Base-by-base conservation (phyloP, 1,284 basidiomycete species). In the Leccinum pallidistipes region DNA sequence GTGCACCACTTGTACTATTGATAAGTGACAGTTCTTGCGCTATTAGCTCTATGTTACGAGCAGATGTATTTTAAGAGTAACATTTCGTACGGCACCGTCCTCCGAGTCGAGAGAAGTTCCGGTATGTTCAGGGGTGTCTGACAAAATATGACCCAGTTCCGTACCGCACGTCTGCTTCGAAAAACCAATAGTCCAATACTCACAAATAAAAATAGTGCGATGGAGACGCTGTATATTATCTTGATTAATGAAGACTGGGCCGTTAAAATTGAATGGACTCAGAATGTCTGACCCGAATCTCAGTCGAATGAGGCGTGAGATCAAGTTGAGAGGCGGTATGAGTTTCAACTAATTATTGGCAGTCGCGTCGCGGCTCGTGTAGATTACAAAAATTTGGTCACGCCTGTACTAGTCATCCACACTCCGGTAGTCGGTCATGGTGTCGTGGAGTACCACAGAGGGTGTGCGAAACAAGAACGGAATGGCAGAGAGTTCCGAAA, bases 391-490 rank as follows among this genome's bases (percentile, higher is more conserved):
- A 21, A 21, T 21, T 21, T 21, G 21, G 21, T 21, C 21, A 21
- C 21, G 21, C 21, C 21, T 21, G 21, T 21, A 29, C 72, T 69
- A 70, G 59, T 57, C 11, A 16, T 57, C 29, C 56, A 38, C 16
- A 4, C 1, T 36, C 49, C 10, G 59, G 38, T 34, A 34, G 6
- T 18, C 11, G 54, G 45, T 5, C 1, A 55, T 3, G 21, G 51
- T 32, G 36, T 59, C 54, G 8, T 56, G 40, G 40, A 5, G 29
- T 5, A 72, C 55, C 7, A 40, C 4, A 27, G 58, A 11, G 3
- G 74, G 74, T 16, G 71, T 68, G 50, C 70, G 58, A 59, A 70
- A 74, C 12, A 75, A 50, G 36, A 74, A 76, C 1, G 71, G 74
- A 9, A 76, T 70, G 27, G 74, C 74, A 3, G 74, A 76, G 52